Percentiles rank a stretch among this genome's conserved stretches.
Conservation (phyloP, 1,284 basidiomycete species). For the Coniophora puteana region DNA sequence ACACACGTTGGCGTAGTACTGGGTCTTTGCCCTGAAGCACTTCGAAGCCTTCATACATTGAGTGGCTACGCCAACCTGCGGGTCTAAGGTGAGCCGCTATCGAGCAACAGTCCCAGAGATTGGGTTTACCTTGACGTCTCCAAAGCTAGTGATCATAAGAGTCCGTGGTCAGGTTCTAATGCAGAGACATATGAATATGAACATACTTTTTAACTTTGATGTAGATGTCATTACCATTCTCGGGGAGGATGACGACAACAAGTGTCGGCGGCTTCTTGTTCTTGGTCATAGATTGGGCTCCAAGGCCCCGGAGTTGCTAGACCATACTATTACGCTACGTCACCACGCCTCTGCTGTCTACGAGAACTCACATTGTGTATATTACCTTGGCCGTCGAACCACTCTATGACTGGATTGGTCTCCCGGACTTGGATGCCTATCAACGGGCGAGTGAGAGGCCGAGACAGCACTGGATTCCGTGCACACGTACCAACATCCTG, state of each 20-base stretch:
- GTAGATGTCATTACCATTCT: slow-evolving; percentile 70
- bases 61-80: slow-evolving; percentile 70
- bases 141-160: slow-evolving; percentile 48
- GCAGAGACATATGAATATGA: slow-evolving; percentile 2
- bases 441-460: neutral
- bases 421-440: slow-evolving; percentile 52
- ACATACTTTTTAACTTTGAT: slow-evolving; percentile 73
- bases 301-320: slow-evolving; percentile 47
- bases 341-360: no score
- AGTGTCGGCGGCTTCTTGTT: slow-evolving; percentile 45
- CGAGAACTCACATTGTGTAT: slow-evolving; percentile 39
- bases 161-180: no score
- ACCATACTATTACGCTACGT: slow-evolving; percentile 1
- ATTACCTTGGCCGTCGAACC: slow-evolving; percentile 50
- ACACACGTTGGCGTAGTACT: slow-evolving; percentile 76
- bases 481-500: slow-evolving; percentile 44
- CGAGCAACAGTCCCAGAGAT: neutral
- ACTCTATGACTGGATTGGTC: slow-evolving; percentile 40
- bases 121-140: slow-evolving; percentile 60
- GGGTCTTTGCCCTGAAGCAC: slow-evolving; percentile 58
- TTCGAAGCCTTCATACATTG: slow-evolving; percentile 69
- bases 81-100: slow-evolving; percentile 8
- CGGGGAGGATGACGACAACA: slow-evolving; percentile 73
- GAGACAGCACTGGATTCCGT: neutral
- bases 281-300: slow-evolving; percentile 37